phyloP scores from a whole-genome alignment of 1,284 basidiomycete genomes.

The Melampsora larici-populina region DNA sequence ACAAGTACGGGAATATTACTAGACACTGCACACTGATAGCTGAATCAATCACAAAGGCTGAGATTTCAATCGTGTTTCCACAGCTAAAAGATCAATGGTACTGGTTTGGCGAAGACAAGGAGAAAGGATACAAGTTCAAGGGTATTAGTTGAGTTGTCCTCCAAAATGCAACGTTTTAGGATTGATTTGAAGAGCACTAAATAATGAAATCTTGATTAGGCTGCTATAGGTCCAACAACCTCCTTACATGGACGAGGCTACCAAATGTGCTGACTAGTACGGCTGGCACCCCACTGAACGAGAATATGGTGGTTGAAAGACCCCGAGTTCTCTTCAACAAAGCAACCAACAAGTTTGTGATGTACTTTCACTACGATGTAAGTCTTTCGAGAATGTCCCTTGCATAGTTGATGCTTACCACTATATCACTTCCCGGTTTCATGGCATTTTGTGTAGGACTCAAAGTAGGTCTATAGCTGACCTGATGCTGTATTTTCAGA shows the following conservation, averaged over 20 bases:
- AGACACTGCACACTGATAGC: not conserved
- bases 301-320: constrained; percentile 63
- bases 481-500: too few species aligned
- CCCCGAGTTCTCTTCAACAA: constrained; percentile 60
- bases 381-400: constrained; percentile 57
- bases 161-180: not conserved
- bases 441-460: too few species aligned
- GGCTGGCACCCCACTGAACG: constrained; percentile 62
- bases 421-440: too few species aligned
- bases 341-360: constrained; percentile 54
- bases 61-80: not conserved
- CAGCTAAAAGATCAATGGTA: constrained; percentile 57
- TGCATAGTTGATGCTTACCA: too few species aligned
- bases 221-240: constrained; percentile 62
- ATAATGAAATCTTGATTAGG: too few species aligned
- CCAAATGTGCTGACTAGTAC: constrained; percentile 62
- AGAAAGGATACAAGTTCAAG: constrained; percentile 62
- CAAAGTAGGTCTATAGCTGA: too few species aligned
- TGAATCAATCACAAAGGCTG: not conserved
- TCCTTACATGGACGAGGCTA: constrained; percentile 62
- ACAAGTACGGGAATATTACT: constrained; percentile 56
- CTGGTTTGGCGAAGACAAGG: constrained; percentile 67
- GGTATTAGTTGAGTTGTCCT: constrained; percentile 55
- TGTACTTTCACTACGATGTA: constrained; percentile 69
- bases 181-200: not conserved